Base-by-base conservation (phyloP, 257 asterid genomes). In the Petrea volubilis region DNA sequence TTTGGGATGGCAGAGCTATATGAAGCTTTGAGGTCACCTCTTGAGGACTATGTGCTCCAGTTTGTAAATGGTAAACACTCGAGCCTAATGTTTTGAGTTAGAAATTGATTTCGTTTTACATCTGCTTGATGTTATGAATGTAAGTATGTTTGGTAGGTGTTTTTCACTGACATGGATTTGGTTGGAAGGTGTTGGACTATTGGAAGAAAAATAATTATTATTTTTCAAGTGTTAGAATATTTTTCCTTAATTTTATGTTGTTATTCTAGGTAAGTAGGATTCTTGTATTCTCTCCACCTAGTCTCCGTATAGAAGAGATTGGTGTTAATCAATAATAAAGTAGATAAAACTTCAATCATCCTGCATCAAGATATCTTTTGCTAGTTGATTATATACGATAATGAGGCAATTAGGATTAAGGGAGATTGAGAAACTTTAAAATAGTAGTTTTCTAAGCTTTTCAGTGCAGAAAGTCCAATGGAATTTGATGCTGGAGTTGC, bases 1-100 rank as follows among this genome's bases (percentile, higher is more conserved):
- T 64, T 91, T 4, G 97, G 98, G 36, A 85, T 94, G 90, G 76
- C 93, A 25, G 95, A 88, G 69, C 88, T 91, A 71, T 80, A 87
- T 81, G 91, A 80, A 72, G 79, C 87, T 53, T 83, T 94, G 72
- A 83, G 84, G 79, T 94, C 97, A 51, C 55, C 79, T 52, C 97
- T 94, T 36, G 95, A 88, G 83, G 93, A 91, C 46, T 82, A 84
- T 71, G 84, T 88, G 61, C 80, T 77, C 46, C 79, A 79, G 74
- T 47, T 25, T 68, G 15, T 76, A 73, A 74, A 73, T 24, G 95
- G 97, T 88, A 78, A 79, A 62, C 41, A 44, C 60, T 25, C 75
- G n/a, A 15, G 14, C 28, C 68, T 49, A 7, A n/a, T 64, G 9
- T 52, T 34, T 24, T 50, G 73, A 29, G 27, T 52, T n/a, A 34